These are phyloP conservation scores for Blastomyces silverae DNA, from an alignment of 2,329 filamentous ascomycete species.

Conservation along the genomic window DNA sequence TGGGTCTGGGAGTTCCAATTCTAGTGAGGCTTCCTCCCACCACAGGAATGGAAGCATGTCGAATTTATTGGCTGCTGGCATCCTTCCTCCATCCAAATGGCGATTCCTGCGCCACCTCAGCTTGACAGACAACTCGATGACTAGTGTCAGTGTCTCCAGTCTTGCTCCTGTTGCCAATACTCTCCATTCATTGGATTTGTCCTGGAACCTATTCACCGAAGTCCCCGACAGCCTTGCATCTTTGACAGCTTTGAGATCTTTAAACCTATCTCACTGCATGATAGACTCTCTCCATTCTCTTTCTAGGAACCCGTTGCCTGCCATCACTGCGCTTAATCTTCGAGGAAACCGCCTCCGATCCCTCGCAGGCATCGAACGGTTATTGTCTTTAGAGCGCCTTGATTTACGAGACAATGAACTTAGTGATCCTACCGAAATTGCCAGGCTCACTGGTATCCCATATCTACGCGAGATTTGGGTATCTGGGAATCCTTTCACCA, in stretches of 20 bases:
- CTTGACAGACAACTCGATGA: constrained; percentile 84
- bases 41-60: constrained; percentile 60
- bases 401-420: constrained; percentile 87
- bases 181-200: constrained; percentile 85
- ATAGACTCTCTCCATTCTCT: constrained; percentile 89
- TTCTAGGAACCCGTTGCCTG: constrained; percentile 75
- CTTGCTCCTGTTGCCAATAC: constrained; percentile 78
- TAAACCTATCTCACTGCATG: constrained; percentile 97
- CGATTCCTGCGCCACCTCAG: constrained; percentile 88
- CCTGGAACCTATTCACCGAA: constrained; percentile 86
- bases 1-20: constrained; percentile 87
- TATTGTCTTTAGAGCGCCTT: constrained; percentile 80
- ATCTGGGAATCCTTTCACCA: constrained; percentile 82
- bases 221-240: constrained; percentile 85
- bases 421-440: constrained; percentile 84
- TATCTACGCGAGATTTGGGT: constrained; percentile 92
- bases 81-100: constrained; percentile 83
- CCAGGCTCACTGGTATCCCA: constrained; percentile 80
- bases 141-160: constrained; percentile 66
- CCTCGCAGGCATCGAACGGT: constrained; percentile 79
- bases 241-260: constrained; percentile 76
- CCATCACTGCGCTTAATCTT: constrained; percentile 87
- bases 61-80: constrained; percentile 64
- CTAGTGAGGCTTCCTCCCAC: constrained; percentile 54
- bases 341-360: constrained; percentile 81